Percentiles rank a stretch among this genome's conserved stretches.
phyloP scores from a whole-genome alignment of 805 yeast species.

The Wickerhamomyces pijperi region DNA sequence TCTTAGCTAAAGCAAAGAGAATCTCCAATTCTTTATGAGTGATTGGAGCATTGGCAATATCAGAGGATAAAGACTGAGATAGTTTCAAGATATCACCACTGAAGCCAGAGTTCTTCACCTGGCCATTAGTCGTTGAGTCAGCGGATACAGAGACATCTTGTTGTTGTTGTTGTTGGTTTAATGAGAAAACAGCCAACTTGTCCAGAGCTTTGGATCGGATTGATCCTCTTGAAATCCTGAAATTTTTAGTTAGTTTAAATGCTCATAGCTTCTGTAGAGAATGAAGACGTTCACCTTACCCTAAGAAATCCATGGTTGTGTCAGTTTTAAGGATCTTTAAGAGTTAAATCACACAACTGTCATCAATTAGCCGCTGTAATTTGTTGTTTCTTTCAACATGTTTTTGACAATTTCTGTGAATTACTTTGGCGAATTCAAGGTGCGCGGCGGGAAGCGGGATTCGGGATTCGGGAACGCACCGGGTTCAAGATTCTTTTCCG shows the following conservation, averaged over 20 bases:
- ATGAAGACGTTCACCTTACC: no score
- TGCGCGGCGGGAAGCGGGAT: no score
- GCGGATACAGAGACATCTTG: background rate
- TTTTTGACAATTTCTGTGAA: no score
- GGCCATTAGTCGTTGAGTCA: background rate
- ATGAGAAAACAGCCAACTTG: conserved; percentile 14
- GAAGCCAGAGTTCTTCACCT: conserved; percentile 1
- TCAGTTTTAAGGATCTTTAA: no score
- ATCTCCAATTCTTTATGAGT: conserved; percentile 44
- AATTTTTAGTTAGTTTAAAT: conserved; percentile 2
- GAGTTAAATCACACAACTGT: no score
- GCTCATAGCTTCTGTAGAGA: no score
- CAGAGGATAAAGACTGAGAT: conserved; percentile 8
- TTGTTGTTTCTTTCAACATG: no score
- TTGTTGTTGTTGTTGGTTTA: conserved; percentile 2
- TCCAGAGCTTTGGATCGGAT: conserved; percentile 18
- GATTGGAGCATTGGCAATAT: conserved; percentile 16
- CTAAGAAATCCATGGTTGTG: conserved; percentile 13
- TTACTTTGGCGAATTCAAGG: no score
- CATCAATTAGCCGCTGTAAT: no score
- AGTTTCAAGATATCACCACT: conserved; percentile 13
- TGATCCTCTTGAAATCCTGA: conserved; percentile 18
- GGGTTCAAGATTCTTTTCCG: no score
- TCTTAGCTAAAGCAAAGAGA: conserved; percentile 31
- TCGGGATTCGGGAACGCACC: no score